Evolutionary conservation across 2,329 filamentous ascomycete genomes (phyloP).

Genomic region (Thielaviopsis populi): DNA sequence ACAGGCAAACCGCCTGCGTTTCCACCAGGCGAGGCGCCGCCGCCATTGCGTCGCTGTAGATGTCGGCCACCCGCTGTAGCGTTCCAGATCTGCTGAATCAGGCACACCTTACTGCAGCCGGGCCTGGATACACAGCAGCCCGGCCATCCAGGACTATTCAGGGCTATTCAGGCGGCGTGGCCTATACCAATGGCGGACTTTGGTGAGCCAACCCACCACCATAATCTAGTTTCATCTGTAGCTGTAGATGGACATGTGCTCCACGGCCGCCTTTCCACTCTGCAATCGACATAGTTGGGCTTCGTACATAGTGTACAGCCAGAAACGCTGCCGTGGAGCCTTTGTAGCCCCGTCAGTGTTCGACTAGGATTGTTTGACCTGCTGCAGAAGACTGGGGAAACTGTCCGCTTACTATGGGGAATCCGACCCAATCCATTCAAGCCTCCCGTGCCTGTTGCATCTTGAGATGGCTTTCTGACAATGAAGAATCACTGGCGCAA

Average conservation of each 20-base stretch:
- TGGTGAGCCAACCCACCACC: not conserved
- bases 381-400: not conserved
- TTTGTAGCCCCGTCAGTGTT: not conserved
- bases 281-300: no score
- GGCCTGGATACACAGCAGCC: no score
- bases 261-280: no score
- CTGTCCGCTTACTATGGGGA: not conserved
- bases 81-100: not conserved
- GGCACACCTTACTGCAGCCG: not conserved
- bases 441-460: not conserved
- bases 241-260: no score
- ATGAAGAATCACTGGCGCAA: not conserved
- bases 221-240: no score
- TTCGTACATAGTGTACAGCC: not conserved
- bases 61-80: not conserved
- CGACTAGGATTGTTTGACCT: not conserved
- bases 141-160: no score
- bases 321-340: not conserved
- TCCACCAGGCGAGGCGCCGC: not conserved
- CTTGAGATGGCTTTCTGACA: not conserved
- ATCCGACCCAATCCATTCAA: not conserved
- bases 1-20: not conserved
- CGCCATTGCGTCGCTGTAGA: conserved; percentile 2
- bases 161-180: no score
- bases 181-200: not conserved